Evolutionary conservation across 345 rosid species (phyloP).

Genomic region (Acer negundo): DNA sequence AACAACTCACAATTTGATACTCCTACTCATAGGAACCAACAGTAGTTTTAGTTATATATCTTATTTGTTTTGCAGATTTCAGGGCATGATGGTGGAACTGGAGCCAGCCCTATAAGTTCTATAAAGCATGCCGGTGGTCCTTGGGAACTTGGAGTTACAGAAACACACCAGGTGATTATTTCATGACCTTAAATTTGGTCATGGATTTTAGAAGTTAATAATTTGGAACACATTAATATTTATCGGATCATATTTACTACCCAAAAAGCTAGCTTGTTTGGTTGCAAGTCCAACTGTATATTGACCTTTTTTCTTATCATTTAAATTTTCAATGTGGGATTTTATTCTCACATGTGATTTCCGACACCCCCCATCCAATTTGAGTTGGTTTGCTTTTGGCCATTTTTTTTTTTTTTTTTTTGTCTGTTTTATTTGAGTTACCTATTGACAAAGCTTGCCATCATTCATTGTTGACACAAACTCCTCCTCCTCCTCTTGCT

Average conservation of each 20-base stretch:
- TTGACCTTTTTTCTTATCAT: background rate
- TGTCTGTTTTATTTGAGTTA: background rate
- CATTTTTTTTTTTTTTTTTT: background rate
- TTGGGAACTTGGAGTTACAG: constrained; percentile 97
- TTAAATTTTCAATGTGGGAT: background rate
- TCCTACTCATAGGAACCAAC: background rate
- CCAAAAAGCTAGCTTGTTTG: background rate
- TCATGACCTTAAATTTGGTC: constrained; percentile 10
- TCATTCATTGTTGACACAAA: background rate
- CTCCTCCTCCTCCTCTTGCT: background rate
- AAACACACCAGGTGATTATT: constrained; percentile 80
- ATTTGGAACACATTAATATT: background rate
- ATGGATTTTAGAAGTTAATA: background rate
- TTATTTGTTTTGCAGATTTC: constrained; percentile 65
- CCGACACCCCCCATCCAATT: background rate
- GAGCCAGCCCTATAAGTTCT: constrained; percentile 98
- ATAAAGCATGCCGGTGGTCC: constrained; percentile 99
- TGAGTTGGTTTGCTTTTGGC: background rate
- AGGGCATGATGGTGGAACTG: constrained; percentile 99
- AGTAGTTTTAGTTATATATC: constrained; percentile 1
- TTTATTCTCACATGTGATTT: background rate
- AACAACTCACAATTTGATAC: no score
- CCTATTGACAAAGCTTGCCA: background rate
- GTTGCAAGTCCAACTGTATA: background rate
- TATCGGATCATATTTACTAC: background rate